Evolutionary conservation across 2,329 filamentous ascomycete species (phyloP).

Genomic region (Pyrenochaeta sp.): DNA sequence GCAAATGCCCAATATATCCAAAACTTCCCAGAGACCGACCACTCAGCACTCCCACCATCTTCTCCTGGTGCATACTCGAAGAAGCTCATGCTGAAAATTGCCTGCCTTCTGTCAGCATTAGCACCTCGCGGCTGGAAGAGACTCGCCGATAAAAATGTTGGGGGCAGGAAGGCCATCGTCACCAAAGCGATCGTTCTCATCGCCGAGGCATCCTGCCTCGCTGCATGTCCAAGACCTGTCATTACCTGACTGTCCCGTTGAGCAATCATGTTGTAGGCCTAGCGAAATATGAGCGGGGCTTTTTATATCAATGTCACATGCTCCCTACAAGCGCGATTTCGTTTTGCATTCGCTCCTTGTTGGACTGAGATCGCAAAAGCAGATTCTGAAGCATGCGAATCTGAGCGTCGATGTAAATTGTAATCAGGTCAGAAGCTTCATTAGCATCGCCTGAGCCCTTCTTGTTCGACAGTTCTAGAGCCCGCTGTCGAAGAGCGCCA

Average conservation of each 20-base stretch:
- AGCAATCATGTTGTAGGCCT: constrained; percentile 29
- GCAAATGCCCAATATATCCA: constrained; percentile 31
- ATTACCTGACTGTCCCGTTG: constrained; percentile 27
- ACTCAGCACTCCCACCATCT: constrained; percentile 2
- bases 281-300: not conserved
- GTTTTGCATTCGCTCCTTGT: constrained; percentile 27
- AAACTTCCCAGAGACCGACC: constrained; percentile 26
- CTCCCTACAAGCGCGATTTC: constrained; percentile 23
- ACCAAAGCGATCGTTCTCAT: constrained; percentile 29
- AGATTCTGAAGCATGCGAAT: constrained; percentile 19
- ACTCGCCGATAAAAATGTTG: constrained; percentile 29
- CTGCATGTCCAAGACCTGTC: constrained; percentile 22
- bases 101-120: constrained; percentile 15
- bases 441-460: too few species aligned
- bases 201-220: constrained; percentile 20
- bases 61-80: constrained; percentile 22
- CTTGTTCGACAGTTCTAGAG: not conserved
- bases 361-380: constrained; percentile 17
- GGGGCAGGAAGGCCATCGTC: constrained; percentile 30
- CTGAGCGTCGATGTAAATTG: constrained; percentile 13
- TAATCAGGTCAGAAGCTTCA: not conserved
- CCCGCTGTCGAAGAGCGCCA: constrained; percentile 11
- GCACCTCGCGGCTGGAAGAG: not conserved
- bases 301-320: not conserved
- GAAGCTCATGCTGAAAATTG: constrained; percentile 34